Evolutionary conservation across 1,284 basidiomycete genomes (phyloP).

Genomic region (Leccinum angustisporum): DNA sequence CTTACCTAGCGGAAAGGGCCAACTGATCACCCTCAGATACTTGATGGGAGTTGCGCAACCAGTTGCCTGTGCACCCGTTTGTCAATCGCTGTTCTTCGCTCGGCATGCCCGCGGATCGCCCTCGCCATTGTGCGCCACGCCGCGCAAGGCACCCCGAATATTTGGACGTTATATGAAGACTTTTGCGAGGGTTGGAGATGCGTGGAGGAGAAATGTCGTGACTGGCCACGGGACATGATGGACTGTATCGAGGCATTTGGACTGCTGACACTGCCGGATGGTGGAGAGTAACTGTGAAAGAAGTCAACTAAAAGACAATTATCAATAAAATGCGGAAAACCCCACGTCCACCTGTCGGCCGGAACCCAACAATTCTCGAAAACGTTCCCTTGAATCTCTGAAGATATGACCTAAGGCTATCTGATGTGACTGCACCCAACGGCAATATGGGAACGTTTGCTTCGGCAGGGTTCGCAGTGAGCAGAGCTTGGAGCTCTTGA

Average conservation of each 20-base stretch:
- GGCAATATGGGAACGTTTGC: constrained; percentile 88
- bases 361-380: constrained; percentile 76
- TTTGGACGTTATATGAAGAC: constrained; percentile 65
- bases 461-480: constrained; percentile 75
- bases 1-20: too few relatives aligned
- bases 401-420: constrained; percentile 78
- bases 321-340: constrained; percentile 15
- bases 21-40: too few relatives aligned
- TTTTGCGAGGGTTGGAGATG: constrained; percentile 73
- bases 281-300: constrained; percentile 61
- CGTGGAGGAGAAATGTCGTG: constrained; percentile 63
- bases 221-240: constrained; percentile 68
- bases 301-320: constrained; percentile 1
- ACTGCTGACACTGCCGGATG: constrained; percentile 68
- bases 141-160: constrained; percentile 81
- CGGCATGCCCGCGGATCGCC: too few relatives aligned
- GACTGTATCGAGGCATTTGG: constrained; percentile 60
- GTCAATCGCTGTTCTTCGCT: too few relatives aligned
- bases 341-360: constrained; percentile 96
- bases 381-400: constrained; percentile 75
- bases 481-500: constrained; percentile 74
- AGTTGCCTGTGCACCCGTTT: too few relatives aligned
- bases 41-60: too few relatives aligned
- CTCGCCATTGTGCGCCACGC: too few relatives aligned
- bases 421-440: constrained; percentile 74